A percentile compares a stretch with the other conserved stretches of the same genome.
Evolutionary conservation across 257 asterid genomes (phyloP).

Genomic region (Vinca minor): DNA sequence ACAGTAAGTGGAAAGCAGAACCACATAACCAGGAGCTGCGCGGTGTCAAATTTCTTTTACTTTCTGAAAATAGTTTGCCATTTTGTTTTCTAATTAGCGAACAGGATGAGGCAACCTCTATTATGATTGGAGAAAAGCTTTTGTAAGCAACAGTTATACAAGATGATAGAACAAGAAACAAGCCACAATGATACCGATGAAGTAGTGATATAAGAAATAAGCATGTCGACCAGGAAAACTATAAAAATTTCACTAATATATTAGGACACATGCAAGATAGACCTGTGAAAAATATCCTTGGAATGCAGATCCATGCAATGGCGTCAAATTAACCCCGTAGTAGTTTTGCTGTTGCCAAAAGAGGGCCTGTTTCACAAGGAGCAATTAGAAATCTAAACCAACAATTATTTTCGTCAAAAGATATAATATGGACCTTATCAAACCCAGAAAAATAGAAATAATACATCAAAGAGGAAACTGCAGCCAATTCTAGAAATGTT

Average conservation of each 20-base stretch:
- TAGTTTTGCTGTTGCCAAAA: slow-evolving; percentile 99
- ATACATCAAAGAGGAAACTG: not conserved
- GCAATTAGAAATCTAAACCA: slow-evolving; percentile 14
- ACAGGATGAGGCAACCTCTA: not conserved
- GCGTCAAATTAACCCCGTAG: slow-evolving; percentile 83
- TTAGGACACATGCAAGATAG: slow-evolving; percentile 10
- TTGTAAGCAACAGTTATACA: not conserved
- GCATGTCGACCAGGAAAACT: not conserved
- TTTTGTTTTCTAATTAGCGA: not conserved
- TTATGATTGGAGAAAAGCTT: not conserved
- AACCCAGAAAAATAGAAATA: not conserved
- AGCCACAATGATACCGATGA: not conserved
- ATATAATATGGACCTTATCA: not conserved
- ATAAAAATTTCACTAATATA: not conserved
- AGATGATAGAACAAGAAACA: not conserved
- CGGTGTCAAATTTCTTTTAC: not conserved
- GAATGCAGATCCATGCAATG: slow-evolving; percentile 85
- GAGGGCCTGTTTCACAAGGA: slow-evolving; percentile 57
- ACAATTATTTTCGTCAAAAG: not conserved
- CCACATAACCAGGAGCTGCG: not conserved
- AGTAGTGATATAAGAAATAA: not conserved
- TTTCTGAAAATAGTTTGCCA: not conserved
- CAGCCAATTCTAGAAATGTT: not conserved
- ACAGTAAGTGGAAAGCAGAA: slow-evolving; percentile 3
- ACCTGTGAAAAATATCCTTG: slow-evolving; percentile 99